Percentiles rank a stretch among this genome's conserved stretches.
These are phyloP conservation scores for Geotrichum europaeum DNA, from an alignment of 1,139 yeast genomes.

Conservation along the genomic window DNA sequence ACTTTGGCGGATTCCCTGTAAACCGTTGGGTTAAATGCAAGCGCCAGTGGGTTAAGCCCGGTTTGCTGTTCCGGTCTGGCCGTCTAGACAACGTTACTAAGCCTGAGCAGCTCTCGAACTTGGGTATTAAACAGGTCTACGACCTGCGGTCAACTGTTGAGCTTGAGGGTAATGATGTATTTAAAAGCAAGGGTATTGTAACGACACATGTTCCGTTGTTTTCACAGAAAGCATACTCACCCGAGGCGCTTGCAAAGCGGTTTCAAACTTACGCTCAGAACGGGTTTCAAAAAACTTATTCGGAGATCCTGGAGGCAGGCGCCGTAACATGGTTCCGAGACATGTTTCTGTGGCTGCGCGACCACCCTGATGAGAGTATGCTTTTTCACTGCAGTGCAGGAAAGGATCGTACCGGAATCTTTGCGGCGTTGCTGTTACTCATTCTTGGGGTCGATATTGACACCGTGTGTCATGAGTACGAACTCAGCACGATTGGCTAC, in stretches of 20 bases:
- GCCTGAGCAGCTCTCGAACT: slow-evolving; percentile 9
- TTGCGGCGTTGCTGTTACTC: slow-evolving; percentile 60
- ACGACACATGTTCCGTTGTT: slow-evolving; percentile 59
- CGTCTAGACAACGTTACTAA: slow-evolving; percentile 20
- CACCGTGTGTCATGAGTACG: slow-evolving; percentile 66
- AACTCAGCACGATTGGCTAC: slow-evolving; percentile 59
- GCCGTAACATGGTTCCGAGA: slow-evolving; percentile 37
- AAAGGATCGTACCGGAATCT: slow-evolving; percentile 76
- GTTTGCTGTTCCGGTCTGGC: slow-evolving; percentile 58
- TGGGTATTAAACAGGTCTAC: slow-evolving; percentile 54
- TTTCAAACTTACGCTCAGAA: slow-evolving; percentile 55
- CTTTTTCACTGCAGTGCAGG: slow-evolving; percentile 82
- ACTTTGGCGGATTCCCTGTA: slow-evolving; percentile 69
- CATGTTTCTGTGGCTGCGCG: slow-evolving; percentile 51
- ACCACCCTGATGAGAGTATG: slow-evolving; percentile 46
- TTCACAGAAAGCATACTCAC: slow-evolving; percentile 52
- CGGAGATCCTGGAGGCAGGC: slow-evolving; percentile 43
- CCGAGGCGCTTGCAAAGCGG: slow-evolving; percentile 56
- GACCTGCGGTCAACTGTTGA: slow-evolving; percentile 68
- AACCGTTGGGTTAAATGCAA: slow-evolving; percentile 20
- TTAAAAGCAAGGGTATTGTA: slow-evolving; percentile 40
- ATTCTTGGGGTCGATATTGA: slow-evolving; percentile 61
- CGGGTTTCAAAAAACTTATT: slow-evolving; percentile 61
- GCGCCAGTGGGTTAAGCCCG: slow-evolving; percentile 43
- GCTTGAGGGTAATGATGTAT: slow-evolving; percentile 40